phyloP scores from a whole-genome alignment of 2,329 filamentous ascomycete genomes.

The Stagonosporopsis rhizophila region DNA sequence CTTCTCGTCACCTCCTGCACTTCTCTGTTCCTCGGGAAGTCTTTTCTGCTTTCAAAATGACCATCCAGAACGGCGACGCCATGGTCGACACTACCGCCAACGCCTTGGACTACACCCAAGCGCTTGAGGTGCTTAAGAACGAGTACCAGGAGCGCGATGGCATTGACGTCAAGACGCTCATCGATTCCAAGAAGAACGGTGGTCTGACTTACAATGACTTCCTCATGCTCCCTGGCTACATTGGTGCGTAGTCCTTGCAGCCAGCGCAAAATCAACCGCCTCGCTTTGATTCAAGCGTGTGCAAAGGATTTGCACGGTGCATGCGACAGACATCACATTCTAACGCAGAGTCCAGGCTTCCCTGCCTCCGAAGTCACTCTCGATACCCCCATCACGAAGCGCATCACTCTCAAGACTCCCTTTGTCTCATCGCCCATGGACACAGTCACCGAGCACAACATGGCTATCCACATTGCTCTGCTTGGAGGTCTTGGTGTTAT shows the following conservation, averaged over 20 bases:
- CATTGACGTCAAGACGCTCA: conserved; percentile 81
- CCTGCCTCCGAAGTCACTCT: conserved; percentile 86
- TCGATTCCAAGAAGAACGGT: conserved; percentile 90
- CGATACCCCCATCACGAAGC: conserved; percentile 92
- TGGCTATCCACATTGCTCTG: conserved; percentile 97
- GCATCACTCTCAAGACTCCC: conserved; percentile 93
- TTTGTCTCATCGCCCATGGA: conserved; percentile 99
- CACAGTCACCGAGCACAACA: conserved; percentile 98
- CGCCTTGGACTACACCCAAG: conserved; percentile 75
- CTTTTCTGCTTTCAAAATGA: conserved; percentile 64
- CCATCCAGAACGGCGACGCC: conserved; percentile 71
- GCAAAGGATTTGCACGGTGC: conserved; percentile 3
- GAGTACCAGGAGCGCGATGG: conserved; percentile 85
- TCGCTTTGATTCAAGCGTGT: conserved; percentile 7
- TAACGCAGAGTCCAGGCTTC: conserved; percentile 66
- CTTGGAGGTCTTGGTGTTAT: conserved; percentile 92
- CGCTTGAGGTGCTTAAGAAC: conserved; percentile 77
- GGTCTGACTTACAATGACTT: conserved; percentile 99
- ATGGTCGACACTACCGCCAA: conserved; percentile 60
- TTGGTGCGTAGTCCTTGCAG: conserved; percentile 62
- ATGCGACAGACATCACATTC: conserved; percentile 12
- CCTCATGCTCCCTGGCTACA: conserved; percentile 93
- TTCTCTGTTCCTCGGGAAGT: conserved; percentile 44
- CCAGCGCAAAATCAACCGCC: conserved; percentile 8
- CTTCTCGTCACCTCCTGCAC: conserved; percentile 27